A percentile compares a stretch with the other conserved stretches of the same genome.
phyloP scores from a whole-genome alignment of 2,329 filamentous ascomycete genomes.

The Curvularia sp. region DNA sequence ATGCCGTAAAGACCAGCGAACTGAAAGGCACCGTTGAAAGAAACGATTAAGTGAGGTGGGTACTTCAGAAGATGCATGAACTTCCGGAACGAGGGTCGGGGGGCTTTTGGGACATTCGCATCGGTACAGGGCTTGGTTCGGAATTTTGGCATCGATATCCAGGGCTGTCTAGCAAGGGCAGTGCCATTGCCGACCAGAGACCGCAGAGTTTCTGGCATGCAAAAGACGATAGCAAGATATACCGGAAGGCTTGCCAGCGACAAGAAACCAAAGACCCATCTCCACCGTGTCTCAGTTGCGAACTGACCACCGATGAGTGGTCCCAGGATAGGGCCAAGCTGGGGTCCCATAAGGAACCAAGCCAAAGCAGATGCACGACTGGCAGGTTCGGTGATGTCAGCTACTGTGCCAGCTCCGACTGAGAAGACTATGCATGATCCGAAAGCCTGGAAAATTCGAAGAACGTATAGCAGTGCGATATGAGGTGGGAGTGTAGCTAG shows the following conservation, averaged over 20 bases:
- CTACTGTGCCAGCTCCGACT: slow-evolving; percentile 55
- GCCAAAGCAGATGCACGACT: slow-evolving; percentile 52
- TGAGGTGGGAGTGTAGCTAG: slow-evolving; percentile 51
- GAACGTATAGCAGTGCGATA: slow-evolving; percentile 49
- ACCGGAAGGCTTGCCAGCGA: slow-evolving; percentile 36
- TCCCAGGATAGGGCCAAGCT: slow-evolving; percentile 55
- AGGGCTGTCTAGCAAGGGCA: slow-evolving; percentile 34
- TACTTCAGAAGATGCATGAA: slow-evolving; percentile 37
- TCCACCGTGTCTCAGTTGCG: slow-evolving; percentile 47
- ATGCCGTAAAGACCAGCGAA: slow-evolving; percentile 40
- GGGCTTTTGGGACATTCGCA: slow-evolving; percentile 28
- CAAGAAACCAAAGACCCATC: slow-evolving; percentile 56
- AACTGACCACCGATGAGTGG: slow-evolving; percentile 54
- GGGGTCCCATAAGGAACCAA: slow-evolving; percentile 54
- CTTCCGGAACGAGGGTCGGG: slow-evolving; percentile 33
- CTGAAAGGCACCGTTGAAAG: slow-evolving; percentile 37
- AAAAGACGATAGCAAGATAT: slow-evolving; percentile 45
- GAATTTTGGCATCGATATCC: slow-evolving; percentile 36
- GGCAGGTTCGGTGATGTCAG: slow-evolving; percentile 52
- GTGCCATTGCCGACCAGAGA: slow-evolving; percentile 55
- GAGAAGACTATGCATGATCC: slow-evolving; percentile 54
- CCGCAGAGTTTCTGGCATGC: slow-evolving; percentile 57
- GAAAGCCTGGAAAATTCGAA: slow-evolving; percentile 54
- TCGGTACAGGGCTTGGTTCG: slow-evolving; percentile 31
- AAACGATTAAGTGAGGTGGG: slow-evolving; percentile 41